Conservation (phyloP, 345 rosid species). For the Salix exigua region DNA sequence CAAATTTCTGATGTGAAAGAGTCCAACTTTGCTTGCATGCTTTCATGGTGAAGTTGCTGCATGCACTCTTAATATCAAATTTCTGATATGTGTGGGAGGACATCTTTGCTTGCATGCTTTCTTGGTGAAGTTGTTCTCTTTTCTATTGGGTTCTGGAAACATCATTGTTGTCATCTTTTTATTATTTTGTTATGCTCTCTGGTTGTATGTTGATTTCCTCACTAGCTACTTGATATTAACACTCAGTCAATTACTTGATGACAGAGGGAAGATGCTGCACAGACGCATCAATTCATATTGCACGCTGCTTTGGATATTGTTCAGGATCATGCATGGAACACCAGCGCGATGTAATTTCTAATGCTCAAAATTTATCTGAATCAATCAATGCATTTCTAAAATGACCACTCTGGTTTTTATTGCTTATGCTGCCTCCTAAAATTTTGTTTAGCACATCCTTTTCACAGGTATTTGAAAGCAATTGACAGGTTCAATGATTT, state of each 20-base stretch:
- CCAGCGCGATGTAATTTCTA: conserved; percentile 79
- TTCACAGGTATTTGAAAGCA: conserved; percentile 77
- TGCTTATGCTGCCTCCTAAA: background rate
- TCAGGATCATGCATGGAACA: conserved; percentile 96
- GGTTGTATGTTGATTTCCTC: background rate
- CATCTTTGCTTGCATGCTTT: background rate
- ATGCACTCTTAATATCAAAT: background rate
- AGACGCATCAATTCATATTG: conserved; percentile 84
- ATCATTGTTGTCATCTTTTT: background rate
- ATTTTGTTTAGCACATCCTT: background rate
- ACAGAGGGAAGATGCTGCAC: conserved; percentile 99
- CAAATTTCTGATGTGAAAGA: no score
- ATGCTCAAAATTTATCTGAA: background rate
- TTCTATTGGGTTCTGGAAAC: background rate
- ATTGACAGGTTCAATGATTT: conserved; percentile 90
- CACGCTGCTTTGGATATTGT: conserved; percentile 95
- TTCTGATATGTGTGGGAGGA: background rate
- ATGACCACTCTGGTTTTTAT: background rate
- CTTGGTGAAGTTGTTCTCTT: background rate
- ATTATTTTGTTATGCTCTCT: background rate
- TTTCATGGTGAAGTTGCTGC: background rate
- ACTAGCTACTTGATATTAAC: background rate
- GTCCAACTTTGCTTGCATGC: no score
- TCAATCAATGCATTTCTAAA: background rate
- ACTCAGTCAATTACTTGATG: background rate